These are phyloP conservation scores for Lagenidium sp. DNA, from an alignment of 352 stramenopile species.

Conservation along the genomic window DNA sequence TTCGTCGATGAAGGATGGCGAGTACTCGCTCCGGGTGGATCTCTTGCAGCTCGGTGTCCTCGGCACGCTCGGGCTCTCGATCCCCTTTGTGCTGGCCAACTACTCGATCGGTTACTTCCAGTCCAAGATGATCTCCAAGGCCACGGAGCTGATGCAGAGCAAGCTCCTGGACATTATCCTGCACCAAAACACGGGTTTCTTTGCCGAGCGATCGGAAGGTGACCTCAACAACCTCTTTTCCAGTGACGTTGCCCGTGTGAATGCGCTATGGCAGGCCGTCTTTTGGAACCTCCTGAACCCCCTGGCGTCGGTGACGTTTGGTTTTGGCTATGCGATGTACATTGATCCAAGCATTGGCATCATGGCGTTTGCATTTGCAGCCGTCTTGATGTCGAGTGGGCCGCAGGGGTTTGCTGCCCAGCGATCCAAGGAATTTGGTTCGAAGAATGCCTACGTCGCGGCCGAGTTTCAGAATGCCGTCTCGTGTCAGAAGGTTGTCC, in stretches of 20 bases:
- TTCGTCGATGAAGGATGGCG: constrained; percentile 27
- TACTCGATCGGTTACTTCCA: constrained; percentile 85
- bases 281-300: constrained; percentile 87
- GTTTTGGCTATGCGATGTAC: constrained; percentile 77
- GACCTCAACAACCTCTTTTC: constrained; percentile 87
- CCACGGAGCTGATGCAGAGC: constrained; percentile 67
- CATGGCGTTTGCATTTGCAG: constrained; percentile 79
- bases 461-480: constrained; percentile 85
- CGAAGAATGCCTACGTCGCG: constrained; percentile 81
- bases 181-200: constrained; percentile 72
- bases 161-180: constrained; percentile 74
- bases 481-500: constrained; percentile 81
- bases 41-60: constrained; percentile 66
- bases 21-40: constrained; percentile 21
- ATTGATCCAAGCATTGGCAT: constrained; percentile 77
- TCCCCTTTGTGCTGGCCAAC: constrained; percentile 82
- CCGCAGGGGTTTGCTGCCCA: constrained; percentile 77
- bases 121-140: constrained; percentile 88
- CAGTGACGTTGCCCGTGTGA: constrained; percentile 80
- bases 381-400: constrained; percentile 69
- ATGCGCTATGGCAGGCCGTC: constrained; percentile 77
- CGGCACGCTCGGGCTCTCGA: constrained; percentile 60
- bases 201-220: constrained; percentile 75
- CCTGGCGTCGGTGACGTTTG: constrained; percentile 66
- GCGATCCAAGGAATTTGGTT: constrained; percentile 80